Conservation (phyloP, 129 eudicot genomes). For the Chrysanthemum lavandulifolium region DNA sequence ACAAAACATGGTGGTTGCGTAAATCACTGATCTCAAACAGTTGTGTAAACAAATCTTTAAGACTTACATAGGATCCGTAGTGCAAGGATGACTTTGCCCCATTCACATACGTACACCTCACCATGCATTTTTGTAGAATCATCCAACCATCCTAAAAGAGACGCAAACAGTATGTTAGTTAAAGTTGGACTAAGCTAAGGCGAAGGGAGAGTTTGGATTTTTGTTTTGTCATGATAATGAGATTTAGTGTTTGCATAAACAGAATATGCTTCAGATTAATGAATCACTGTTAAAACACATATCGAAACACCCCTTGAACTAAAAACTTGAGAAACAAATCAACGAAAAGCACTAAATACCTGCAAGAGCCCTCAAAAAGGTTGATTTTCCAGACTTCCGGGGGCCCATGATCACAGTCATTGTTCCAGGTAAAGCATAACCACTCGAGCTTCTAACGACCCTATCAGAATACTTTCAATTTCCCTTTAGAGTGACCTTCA, state of each 20-base stretch:
- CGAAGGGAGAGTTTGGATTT: too few species aligned
- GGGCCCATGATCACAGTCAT: slow-evolving; percentile 99
- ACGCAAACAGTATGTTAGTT: slow-evolving; percentile 14
- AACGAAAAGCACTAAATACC: slow-evolving; percentile 36
- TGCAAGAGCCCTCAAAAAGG: slow-evolving; percentile 82
- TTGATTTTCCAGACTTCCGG: slow-evolving; percentile 86
- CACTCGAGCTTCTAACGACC: slow-evolving; percentile 76
- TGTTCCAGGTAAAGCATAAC: slow-evolving; percentile 87
- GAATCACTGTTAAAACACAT: too few species aligned
- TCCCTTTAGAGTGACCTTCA: slow-evolving; percentile 78
- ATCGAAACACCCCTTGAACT: too few species aligned
- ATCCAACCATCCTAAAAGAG: slow-evolving; percentile 71
- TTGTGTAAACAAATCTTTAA: not conserved
- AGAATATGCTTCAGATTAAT: too few species aligned
- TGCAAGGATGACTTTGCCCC: slow-evolving; percentile 63
- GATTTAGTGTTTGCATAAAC: too few species aligned
- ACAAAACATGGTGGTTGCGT: too few species aligned
- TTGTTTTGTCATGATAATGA: too few species aligned
- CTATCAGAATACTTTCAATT: slow-evolving; percentile 84
- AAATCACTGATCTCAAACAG: too few species aligned
- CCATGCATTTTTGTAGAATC: slow-evolving; percentile 75
- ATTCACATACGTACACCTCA: slow-evolving; percentile 63
- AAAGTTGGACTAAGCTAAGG: slow-evolving; percentile 18
- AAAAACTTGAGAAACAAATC: not conserved
- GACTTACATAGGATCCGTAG: slow-evolving; percentile 86